Evolutionary conservation across 2,329 filamentous ascomycete species (phyloP), one percentile per base, ranked within the genome.

Genomic region (Epicoccum sorghinum): DNA sequence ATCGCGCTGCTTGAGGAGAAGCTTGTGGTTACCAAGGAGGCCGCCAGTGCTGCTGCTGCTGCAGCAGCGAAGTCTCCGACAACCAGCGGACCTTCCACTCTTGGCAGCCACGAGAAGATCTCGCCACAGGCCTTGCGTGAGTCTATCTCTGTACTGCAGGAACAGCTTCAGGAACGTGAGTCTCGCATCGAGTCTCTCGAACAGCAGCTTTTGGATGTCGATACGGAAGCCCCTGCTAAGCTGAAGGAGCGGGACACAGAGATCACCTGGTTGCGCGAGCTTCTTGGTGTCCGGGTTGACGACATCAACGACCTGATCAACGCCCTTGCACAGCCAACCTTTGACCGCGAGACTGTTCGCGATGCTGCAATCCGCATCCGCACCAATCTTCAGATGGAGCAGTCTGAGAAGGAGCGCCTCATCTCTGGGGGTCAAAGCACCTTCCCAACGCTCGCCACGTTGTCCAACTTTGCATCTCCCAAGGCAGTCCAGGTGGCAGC

Each of bases 351-450:
- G 58, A 83, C 85, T 5, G 89, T 97, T 60, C 90, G 90, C 66
- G 93, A 98, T 71, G 92, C 93, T 5, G 90, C 91, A 32, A 98
- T 98, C 65, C 89, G 95, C 47, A 87, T 99, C 57, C 91, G 91
- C 72, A 91, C 95, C 12, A 97, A 96, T 68, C 81, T 99, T 32
- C 91, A 98, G 72, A 99, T 99, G 95, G 93, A 99, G 75, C 90
- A 96, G 71, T 91, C 96, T 72, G 93, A 97, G 76, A 90, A 91
- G 46, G 93, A 98, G 74, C 85, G 95, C 55, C 88, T 91, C 0
- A 84, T 90, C 77, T 87, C 89, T 12, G 89, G 86, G 57, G 77
- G 81, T 18, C 68, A 68, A 39, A 74, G 79, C 55, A 85, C 81
- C 48, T 80, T 95, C 63, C 89, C 90, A 4, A 90, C 89, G 36